A percentile compares a stretch with the other conserved stretches of the same genome.
Conservation (phyloP, 306 rosid species). For the Astragalus glycyphyllos region DNA sequence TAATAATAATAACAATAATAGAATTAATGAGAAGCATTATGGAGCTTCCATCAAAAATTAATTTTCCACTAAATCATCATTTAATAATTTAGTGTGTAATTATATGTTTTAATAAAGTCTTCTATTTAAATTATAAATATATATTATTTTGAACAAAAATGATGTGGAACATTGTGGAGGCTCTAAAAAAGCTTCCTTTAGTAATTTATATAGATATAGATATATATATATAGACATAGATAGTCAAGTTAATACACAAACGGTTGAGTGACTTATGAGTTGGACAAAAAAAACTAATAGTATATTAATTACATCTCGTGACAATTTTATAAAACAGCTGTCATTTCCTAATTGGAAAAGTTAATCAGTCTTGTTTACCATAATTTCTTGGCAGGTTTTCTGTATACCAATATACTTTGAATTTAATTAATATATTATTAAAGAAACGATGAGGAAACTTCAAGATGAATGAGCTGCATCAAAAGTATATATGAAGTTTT, state of each 20-base stretch:
- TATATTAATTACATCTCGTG: slow-evolving; percentile 22
- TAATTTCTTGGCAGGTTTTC: slow-evolving; percentile 40
- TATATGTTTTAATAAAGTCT: no score
- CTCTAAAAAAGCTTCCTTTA: no score
- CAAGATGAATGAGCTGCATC: slow-evolving; percentile 49
- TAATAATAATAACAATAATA: no score
- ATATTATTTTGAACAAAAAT: no score
- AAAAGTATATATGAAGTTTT: slow-evolving; percentile 28
- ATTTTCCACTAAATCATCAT: no score
- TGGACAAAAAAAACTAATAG: neutral
- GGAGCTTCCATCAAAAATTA: no score
- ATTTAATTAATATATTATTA: slow-evolving; percentile 27
- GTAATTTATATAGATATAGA: no score
- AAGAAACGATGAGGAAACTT: slow-evolving; percentile 39
- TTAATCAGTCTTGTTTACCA: slow-evolving; percentile 39
- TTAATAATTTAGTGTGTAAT: no score
- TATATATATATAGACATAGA: no score
- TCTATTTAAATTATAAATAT: no score
- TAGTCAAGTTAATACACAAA: neutral
- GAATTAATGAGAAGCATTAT: no score
- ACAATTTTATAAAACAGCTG: slow-evolving; percentile 44
- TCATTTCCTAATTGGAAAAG: slow-evolving; percentile 36
- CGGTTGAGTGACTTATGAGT: neutral
- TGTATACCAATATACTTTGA: slow-evolving; percentile 5
- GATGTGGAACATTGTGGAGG: no score